These are phyloP conservation scores for Arachis hypogaea DNA, from an alignment of 306 rosid species.

Conservation along the genomic window DNA sequence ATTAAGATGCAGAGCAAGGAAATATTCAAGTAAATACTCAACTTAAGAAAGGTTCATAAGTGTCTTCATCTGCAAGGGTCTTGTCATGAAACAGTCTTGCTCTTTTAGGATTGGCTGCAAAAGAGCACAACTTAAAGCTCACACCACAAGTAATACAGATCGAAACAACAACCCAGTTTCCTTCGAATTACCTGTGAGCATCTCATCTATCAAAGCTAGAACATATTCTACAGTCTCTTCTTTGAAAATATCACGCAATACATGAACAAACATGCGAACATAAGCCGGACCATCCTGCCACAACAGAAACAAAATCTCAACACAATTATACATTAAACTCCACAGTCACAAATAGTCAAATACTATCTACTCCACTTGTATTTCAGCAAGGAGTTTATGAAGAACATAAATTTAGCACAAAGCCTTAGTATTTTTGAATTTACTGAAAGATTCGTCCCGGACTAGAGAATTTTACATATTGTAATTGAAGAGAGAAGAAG, in stretches of 20 bases:
- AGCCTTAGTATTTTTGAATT: neutral
- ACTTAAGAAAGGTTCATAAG: constrained; percentile 93
- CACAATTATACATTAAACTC: constrained; percentile 12
- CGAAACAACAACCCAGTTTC: neutral
- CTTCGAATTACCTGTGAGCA: constrained; percentile 65
- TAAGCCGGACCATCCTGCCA: constrained; percentile 88
- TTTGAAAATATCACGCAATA: constrained; percentile 73
- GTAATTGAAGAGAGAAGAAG: neutral
- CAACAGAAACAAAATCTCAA: constrained; percentile 16
- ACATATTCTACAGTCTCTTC: constrained; percentile 85
- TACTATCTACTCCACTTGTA: neutral
- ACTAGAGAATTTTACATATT: too few species aligned
- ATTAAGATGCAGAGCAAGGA: constrained; percentile 14
- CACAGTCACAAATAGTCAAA: neutral
- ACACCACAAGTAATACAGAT: constrained; percentile 17
- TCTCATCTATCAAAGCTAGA: constrained; percentile 73
- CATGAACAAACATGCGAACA: constrained; percentile 72
- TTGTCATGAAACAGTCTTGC: constrained; percentile 89
- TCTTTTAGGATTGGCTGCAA: constrained; percentile 86
- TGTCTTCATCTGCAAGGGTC: constrained; percentile 70
- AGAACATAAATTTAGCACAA: neutral
- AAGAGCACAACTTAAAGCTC: constrained; percentile 34
- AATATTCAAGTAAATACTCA: constrained; percentile 48
- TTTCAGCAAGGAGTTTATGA: neutral
- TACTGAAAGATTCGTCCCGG: neutral